A percentile compares a stretch with the other conserved stretches of the same genome.
Evolutionary conservation across 2,329 filamentous ascomycete genomes (phyloP).

Genomic region (Paecilomyces sp.): DNA sequence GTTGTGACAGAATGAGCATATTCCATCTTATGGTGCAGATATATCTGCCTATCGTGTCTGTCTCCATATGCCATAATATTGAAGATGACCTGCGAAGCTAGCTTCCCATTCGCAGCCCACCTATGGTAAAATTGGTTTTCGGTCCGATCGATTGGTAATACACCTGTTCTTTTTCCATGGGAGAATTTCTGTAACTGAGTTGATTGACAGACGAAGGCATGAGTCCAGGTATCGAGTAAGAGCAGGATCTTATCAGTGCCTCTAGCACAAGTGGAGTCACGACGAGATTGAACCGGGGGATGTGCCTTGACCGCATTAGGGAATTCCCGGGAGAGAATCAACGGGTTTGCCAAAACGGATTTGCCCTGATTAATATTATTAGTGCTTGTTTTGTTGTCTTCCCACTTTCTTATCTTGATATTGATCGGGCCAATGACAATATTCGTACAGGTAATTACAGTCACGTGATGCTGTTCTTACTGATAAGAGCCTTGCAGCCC

Average conservation of each 20-base stretch:
- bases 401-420: background rate
- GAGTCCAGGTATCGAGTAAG: background rate
- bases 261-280: background rate
- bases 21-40: background rate
- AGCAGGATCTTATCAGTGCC: background rate
- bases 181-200: background rate
- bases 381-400: background rate
- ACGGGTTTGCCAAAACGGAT: background rate
- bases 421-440: background rate
- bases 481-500: background rate
- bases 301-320: background rate
- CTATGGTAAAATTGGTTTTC: background rate
- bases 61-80: too few species aligned
- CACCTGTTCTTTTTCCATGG: background rate
- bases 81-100: too few species aligned
- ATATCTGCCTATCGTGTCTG: background rate
- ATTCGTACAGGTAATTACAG: background rate
- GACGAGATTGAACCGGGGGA: background rate
- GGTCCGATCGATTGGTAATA: background rate
- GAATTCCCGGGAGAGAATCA: background rate
- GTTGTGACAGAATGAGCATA: too few species aligned
- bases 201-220: background rate
- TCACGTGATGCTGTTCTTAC: background rate
- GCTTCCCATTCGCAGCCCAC: too few species aligned
- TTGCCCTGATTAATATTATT: background rate